Base-by-base conservation (phyloP, 164 flowering plant species). In the Vitis riparia region DNA sequence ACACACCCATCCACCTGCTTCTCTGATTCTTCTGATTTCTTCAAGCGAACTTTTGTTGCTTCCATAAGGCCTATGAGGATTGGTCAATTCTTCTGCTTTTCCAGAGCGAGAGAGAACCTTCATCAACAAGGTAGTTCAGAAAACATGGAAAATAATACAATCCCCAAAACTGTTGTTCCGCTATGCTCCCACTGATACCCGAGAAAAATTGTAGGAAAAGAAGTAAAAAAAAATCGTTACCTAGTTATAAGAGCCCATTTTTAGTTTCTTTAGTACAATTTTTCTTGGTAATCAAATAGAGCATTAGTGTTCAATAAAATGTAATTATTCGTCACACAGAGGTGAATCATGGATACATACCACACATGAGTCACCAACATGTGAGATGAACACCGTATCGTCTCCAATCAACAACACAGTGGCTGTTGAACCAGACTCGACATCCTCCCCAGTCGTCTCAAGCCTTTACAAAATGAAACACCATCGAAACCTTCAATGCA, bases 1-100 rank as follows among this genome's bases (percentile, higher is more conserved):
- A 91, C 98, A 87, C 94, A 95, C 99, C 98, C 99, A 95, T 89
- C 99, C 99, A 89, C 99, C 98, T 86, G 99, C 99, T 82, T 95
- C 97, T 84, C 85, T 83, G 79, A 95, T 87, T 76, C 99, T 78
- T 77, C 75, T 89, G 60, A 95, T 91, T 80, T 95, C 99, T 72
- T 88, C 82, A 62, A 93, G 87, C 61, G 97, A 88, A 66, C 69
- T 86, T 65, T 78, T 87, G 77, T 74, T 87, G 80, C 74, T 91
- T 73, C 99, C 99, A 81, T 89, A 95, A 6, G 99, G 99, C 67
- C 99, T 80, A 78, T 95, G 99, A 75, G 98, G 80, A 73, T 77
- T 79, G 11, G 96, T 90, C 78, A 95, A 70, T 13, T 82, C 83
- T 73, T 95, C 91, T 59, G 88, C 78, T 79, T 89, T 89, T 58